phyloP scores from a whole-genome alignment of 768 basidiomycete species.

The Sutorius australiensis region DNA sequence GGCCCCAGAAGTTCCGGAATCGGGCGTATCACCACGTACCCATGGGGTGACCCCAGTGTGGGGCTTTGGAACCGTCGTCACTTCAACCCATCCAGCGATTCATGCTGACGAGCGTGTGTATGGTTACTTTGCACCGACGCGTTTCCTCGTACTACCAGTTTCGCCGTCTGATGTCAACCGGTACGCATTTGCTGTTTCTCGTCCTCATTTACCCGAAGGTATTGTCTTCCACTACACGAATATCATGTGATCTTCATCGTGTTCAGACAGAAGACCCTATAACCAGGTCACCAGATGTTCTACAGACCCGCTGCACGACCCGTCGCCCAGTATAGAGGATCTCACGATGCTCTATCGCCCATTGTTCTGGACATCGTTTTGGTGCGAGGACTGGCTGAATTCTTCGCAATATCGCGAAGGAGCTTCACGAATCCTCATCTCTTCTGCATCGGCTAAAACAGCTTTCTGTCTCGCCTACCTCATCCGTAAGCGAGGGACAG shows the following conservation, averaged over 20 bases:
- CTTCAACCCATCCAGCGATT: constrained; percentile 48
- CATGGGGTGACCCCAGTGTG: constrained; percentile 69
- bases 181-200: constrained; percentile 52
- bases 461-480: constrained; percentile 67
- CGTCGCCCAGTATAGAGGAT: constrained; percentile 49
- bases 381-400: constrained; percentile 70
- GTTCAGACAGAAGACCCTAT: constrained; percentile 62
- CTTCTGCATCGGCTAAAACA: constrained; percentile 70
- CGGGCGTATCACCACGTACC: constrained; percentile 39
- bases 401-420: constrained; percentile 47
- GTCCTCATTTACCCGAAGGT: constrained; percentile 63
- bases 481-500: constrained; percentile 42
- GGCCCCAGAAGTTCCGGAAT: constrained; percentile 36
- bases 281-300: constrained; percentile 63
- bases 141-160: constrained; percentile 54
- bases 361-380: constrained; percentile 72
- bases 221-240: background rate
- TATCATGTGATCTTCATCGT: background rate
- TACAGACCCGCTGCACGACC: constrained; percentile 50
- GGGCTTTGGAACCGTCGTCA: constrained; percentile 61
- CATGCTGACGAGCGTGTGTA: constrained; percentile 56
- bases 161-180: constrained; percentile 48
- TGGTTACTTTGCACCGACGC: constrained; percentile 55
- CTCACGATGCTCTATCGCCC: constrained; percentile 70
- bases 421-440: constrained; percentile 50